Evolutionary conservation across 2,329 filamentous ascomycete species (phyloP).

Genomic region (Proliferodiscus dingleyae): DNA sequence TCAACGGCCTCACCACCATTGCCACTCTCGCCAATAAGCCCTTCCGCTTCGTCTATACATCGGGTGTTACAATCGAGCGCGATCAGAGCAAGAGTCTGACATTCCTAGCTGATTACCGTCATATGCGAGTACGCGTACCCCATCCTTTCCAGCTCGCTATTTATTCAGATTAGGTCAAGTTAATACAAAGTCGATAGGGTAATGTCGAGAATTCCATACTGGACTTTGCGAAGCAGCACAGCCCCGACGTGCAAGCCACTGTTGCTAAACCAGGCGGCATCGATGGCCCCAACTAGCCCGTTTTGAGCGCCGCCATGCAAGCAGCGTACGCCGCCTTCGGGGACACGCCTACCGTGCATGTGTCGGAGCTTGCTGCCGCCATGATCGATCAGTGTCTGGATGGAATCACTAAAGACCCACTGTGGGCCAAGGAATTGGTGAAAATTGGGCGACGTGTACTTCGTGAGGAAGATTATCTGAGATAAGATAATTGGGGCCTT

Average conservation of each 20-base stretch:
- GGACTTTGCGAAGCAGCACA: constrained; percentile 34
- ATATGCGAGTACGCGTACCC: constrained; percentile 45
- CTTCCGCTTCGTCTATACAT: constrained; percentile 45
- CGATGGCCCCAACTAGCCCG: constrained; percentile 22
- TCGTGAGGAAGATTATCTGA: constrained; percentile 1
- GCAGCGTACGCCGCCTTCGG: background rate
- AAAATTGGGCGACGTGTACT: background rate
- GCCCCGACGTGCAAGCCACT: constrained; percentile 35
- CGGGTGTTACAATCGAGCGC: constrained; percentile 39
- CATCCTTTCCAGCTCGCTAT: constrained; percentile 1
- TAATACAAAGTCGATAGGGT: background rate
- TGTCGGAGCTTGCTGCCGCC: background rate
- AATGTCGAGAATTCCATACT: constrained; percentile 29
- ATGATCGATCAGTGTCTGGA: constrained; percentile 1
- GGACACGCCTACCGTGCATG: background rate
- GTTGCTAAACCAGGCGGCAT: constrained; percentile 41
- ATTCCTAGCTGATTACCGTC: constrained; percentile 36
- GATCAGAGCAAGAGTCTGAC: constrained; percentile 40
- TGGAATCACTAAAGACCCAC: background rate
- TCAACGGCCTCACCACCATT: constrained; percentile 33
- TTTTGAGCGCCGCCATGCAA: background rate
- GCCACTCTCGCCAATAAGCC: constrained; percentile 29
- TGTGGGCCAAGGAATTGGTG: background rate
- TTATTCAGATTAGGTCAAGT: background rate
- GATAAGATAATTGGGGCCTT: too few relatives aligned